Percentiles rank a stretch among this genome's conserved stretches.
Evolutionary conservation across 495 filamentous ascomycete genomes (phyloP).

Genomic region (Lasiosphaeriaceae sp.): DNA sequence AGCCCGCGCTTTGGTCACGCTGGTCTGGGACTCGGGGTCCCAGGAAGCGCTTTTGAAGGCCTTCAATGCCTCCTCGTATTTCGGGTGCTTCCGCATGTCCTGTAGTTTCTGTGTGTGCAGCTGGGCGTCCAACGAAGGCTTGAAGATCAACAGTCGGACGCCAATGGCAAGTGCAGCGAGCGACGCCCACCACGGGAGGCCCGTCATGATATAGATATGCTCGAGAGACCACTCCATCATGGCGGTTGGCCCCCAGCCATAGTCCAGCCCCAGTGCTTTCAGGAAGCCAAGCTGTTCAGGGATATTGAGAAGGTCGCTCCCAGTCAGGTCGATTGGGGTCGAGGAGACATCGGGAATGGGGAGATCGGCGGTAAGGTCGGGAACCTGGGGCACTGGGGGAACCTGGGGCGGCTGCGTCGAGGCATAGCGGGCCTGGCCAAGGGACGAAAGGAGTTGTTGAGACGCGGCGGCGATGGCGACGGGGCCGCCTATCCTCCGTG

Average conservation of each 20-base stretch:
- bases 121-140: conserved; percentile 55
- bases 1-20: conserved; percentile 34
- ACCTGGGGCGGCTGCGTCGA: conserved; percentile 27
- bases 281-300: conserved; percentile 79
- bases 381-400: neutral
- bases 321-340: conserved; percentile 30
- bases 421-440: conserved; percentile 28
- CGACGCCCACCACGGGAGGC: conserved; percentile 77
- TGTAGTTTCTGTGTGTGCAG: conserved; percentile 56
- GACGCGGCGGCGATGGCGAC: conserved; percentile 10
- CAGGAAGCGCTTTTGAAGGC: conserved; percentile 46
- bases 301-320: conserved; percentile 46
- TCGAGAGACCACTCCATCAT: conserved; percentile 72
- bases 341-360: conserved; percentile 9
- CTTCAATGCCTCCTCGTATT: conserved; percentile 44
- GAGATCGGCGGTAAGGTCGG: conserved; percentile 3
- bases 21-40: conserved; percentile 36
- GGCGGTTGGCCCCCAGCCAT: conserved; percentile 70
- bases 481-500: conserved; percentile 20
- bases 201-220: conserved; percentile 69
- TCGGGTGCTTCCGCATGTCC: conserved; percentile 45
- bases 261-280: conserved; percentile 77
- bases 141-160: conserved; percentile 63
- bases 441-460: conserved; percentile 10
- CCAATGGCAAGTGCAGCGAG: conserved; percentile 60